Conservation (phyloP, 768 basidiomycete species). For the Megacollybia marginata region DNA sequence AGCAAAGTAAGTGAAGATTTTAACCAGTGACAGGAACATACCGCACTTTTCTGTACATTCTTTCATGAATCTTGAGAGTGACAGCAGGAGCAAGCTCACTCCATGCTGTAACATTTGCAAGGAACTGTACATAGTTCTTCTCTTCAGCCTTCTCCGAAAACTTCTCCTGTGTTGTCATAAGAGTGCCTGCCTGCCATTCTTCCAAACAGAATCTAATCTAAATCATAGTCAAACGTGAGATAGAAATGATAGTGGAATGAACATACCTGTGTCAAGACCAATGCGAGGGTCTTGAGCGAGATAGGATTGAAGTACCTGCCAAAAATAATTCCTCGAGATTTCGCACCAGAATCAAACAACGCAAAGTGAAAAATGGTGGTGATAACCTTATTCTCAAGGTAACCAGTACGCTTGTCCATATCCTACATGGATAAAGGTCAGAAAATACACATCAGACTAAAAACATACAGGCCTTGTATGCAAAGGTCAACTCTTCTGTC, state of each 20-base stretch:
- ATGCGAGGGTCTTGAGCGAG: neutral
- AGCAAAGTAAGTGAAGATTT: neutral
- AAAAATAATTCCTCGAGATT: neutral
- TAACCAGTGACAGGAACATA: neutral
- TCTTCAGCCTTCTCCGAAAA: neutral
- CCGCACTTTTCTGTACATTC: neutral
- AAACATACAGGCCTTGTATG: neutral
- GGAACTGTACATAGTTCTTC: neutral
- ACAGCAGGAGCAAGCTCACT: neutral
- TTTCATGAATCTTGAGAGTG: neutral
- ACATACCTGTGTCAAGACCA: neutral
- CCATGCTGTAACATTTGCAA: neutral
- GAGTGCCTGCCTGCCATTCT: too few relatives aligned
- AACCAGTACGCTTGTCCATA: too few relatives aligned
- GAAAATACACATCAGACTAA: too few relatives aligned
- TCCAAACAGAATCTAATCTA: too few relatives aligned
- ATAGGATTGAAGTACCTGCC: neutral
- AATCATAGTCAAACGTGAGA: too few relatives aligned
- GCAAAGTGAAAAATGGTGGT: too few relatives aligned
- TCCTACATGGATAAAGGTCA: too few relatives aligned
- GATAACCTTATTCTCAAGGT: too few relatives aligned
- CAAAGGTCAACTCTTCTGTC: neutral
- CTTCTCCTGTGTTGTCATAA: neutral
- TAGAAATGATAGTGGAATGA: too few relatives aligned
- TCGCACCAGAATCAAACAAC: too few relatives aligned